phyloP scores from a whole-genome alignment of 2,329 filamentous ascomycete genomes.

The Neobulgaria alba region DNA sequence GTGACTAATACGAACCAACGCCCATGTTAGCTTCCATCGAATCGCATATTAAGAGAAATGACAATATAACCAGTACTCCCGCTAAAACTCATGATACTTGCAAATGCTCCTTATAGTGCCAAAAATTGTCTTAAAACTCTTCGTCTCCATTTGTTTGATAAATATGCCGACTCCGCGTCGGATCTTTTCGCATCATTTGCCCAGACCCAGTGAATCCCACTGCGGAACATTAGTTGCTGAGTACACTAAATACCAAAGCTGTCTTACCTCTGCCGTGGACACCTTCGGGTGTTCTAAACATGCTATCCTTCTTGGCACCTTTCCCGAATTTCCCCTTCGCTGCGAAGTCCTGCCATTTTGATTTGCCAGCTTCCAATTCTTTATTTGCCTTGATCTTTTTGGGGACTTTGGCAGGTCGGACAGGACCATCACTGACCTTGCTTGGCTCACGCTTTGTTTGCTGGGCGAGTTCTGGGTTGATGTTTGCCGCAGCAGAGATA shows the following conservation, averaged over 20 bases:
- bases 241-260: not conserved
- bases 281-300: constrained; percentile 89
- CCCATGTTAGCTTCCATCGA: constrained; percentile 37
- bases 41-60: constrained; percentile 11
- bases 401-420: constrained; percentile 57
- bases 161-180: constrained; percentile 70
- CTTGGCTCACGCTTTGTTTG: constrained; percentile 55
- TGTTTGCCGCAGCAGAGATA: constrained; percentile 36
- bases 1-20: constrained; percentile 14
- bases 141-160: constrained; percentile 72
- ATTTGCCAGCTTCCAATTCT: constrained; percentile 83
- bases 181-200: constrained; percentile 91
- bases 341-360: constrained; percentile 90
- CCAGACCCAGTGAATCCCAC: constrained; percentile 96
- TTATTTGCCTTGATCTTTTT: constrained; percentile 90
- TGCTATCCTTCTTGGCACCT: constrained; percentile 76
- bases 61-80: constrained; percentile 23
- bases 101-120: too few relatives aligned
- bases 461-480: constrained; percentile 56
- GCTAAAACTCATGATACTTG: constrained; percentile 28
- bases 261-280: constrained; percentile 75
- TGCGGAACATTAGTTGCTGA: constrained; percentile 34
- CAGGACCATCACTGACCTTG: constrained; percentile 51
- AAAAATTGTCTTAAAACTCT: constrained; percentile 36
- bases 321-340: constrained; percentile 65